Conservation (phyloP, 495 filamentous ascomycete species). For the Cercophora scortea region DNA sequence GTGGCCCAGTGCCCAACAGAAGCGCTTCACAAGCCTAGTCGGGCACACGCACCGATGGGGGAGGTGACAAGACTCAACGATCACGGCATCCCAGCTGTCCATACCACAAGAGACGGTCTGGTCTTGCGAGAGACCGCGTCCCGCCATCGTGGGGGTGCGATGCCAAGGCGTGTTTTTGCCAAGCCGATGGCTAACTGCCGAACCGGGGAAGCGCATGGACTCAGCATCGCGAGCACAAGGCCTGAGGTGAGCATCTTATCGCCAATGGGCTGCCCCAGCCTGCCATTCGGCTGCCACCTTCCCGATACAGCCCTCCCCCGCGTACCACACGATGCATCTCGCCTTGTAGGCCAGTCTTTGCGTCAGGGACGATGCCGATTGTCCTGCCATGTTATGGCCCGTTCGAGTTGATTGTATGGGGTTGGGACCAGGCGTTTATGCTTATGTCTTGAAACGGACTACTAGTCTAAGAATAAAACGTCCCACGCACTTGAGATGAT, state of each 20-base stretch:
- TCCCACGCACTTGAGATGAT: no score
- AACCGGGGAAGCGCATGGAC: conserved; percentile 4
- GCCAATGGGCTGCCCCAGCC: background rate
- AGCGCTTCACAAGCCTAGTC: background rate
- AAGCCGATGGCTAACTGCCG: conserved; percentile 7
- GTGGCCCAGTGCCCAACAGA: background rate
- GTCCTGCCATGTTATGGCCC: no score
- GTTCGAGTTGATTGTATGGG: no score
- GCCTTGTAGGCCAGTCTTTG: no score
- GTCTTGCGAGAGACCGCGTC: background rate
- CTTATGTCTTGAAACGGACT: no score
- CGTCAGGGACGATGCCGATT: no score
- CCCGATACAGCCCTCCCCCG: background rate
- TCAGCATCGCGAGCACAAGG: background rate
- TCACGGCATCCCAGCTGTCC: background rate
- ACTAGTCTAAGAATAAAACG: no score
- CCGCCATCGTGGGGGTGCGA: background rate
- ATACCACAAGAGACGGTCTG: background rate
- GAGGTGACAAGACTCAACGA: background rate
- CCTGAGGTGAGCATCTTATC: background rate
- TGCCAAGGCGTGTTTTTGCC: conserved; percentile 1
- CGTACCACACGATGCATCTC: no score
- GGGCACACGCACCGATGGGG: background rate
- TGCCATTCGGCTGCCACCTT: background rate
- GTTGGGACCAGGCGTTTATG: no score